These are phyloP conservation scores for Neurospora terricola DNA, from an alignment of 495 filamentous ascomycete genomes.

Conservation along the genomic window DNA sequence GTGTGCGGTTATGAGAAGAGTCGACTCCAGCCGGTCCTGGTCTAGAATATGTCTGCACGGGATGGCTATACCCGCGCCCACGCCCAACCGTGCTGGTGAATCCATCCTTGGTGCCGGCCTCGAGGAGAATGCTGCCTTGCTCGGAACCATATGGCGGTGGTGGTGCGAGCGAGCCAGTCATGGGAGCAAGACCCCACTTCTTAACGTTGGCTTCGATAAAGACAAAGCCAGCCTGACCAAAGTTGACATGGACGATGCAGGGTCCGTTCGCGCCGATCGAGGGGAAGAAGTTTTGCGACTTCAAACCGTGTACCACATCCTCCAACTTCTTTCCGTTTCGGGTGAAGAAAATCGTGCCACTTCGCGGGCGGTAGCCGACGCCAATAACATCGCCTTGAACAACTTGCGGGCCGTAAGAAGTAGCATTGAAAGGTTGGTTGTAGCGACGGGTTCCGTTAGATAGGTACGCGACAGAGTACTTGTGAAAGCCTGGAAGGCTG, in stretches of 20 bases:
- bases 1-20: conserved; percentile 40
- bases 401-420: conserved; percentile 70
- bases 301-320: conserved; percentile 85
- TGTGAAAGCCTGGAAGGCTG: conserved; percentile 63
- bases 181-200: conserved; percentile 96
- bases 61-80: conserved; percentile 39
- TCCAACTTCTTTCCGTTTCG: conserved; percentile 96
- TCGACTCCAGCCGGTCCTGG: conserved; percentile 23
- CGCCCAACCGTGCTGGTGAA: conserved; percentile 49
- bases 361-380: conserved; percentile 88
- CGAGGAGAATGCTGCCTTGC: conserved; percentile 88
- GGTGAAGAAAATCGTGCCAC: conserved; percentile 94
- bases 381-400: conserved; percentile 93
- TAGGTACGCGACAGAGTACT: conserved; percentile 79
- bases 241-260: conserved; percentile 88
- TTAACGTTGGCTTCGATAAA: conserved; percentile 99
- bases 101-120: conserved; percentile 60
- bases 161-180: conserved; percentile 88
- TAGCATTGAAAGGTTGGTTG: conserved; percentile 79
- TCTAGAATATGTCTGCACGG: conserved; percentile 29
- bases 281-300: conserved; percentile 93
- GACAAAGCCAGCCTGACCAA: conserved; percentile 93
- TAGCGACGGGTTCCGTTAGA: conserved; percentile 78
- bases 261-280: conserved; percentile 91
- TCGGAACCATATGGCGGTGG: conserved; percentile 95